Evolutionary conservation across 495 filamentous ascomycete genomes (phyloP).

Genomic region (Xylaria scruposa): DNA sequence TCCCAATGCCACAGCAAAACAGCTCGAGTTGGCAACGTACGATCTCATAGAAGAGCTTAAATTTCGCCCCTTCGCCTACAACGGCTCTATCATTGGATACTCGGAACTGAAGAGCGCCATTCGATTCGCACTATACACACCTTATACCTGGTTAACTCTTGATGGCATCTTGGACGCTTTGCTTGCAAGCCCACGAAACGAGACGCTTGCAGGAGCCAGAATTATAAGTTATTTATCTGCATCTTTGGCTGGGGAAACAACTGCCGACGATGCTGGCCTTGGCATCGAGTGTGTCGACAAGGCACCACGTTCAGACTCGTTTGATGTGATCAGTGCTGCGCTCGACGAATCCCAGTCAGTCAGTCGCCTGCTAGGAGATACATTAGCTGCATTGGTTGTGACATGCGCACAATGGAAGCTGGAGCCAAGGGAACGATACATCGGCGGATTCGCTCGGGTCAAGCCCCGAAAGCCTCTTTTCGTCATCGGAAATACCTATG

Average conservation of each 20-base stretch:
- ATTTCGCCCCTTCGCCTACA: slow-evolving; percentile 17
- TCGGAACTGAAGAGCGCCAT: slow-evolving; percentile 8
- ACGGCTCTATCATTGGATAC: slow-evolving; percentile 16
- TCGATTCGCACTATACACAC: slow-evolving; percentile 21
- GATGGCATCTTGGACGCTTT: slow-evolving; percentile 17
- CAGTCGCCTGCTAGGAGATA: slow-evolving; percentile 32
- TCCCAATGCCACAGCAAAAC: slow-evolving; percentile 14
- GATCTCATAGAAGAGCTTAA: slow-evolving; percentile 21
- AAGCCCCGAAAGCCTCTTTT: slow-evolving; percentile 54
- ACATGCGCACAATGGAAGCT: slow-evolving; percentile 53
- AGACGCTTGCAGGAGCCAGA: neutral
- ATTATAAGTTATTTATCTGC: neutral
- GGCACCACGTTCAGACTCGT: slow-evolving; percentile 4
- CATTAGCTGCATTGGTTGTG: slow-evolving; percentile 27
- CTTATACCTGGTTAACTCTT: neutral
- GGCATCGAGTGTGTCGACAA: slow-evolving; percentile 27
- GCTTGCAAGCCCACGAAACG: slow-evolving; percentile 15
- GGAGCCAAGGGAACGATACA: slow-evolving; percentile 51
- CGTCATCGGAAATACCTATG: slow-evolving; percentile 51
- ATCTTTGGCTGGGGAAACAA: neutral
- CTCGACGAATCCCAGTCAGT: slow-evolving; percentile 14
- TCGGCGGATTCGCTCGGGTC: slow-evolving; percentile 46
- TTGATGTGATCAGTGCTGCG: slow-evolving; percentile 4
- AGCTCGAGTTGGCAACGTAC: slow-evolving; percentile 20
- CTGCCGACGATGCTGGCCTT: slow-evolving; percentile 4